These are phyloP conservation scores for Jatropha multifida DNA, from an alignment of 441 rosid species.

Conservation along the genomic window DNA sequence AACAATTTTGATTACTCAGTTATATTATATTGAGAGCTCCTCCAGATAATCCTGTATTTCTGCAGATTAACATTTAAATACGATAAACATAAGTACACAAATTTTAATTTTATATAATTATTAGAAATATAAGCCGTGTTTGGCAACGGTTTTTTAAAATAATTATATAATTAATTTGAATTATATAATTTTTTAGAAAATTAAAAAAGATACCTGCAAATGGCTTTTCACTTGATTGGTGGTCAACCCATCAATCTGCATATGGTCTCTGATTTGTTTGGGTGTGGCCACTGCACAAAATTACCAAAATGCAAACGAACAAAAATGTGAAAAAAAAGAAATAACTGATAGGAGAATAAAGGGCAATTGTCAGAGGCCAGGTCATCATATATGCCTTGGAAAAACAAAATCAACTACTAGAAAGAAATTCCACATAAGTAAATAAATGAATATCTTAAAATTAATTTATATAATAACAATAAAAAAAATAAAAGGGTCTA, in stretches of 20 bases:
- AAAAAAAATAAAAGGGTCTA: background rate
- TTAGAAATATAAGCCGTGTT: too few relatives aligned
- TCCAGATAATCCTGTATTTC: too few relatives aligned
- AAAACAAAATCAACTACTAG: background rate
- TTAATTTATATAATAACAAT: background rate
- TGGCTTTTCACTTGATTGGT: slow-evolving; percentile 21
- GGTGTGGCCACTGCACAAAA: slow-evolving; percentile 20
- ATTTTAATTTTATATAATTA: too few relatives aligned
- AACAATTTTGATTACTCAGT: too few relatives aligned
- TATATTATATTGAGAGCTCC: too few relatives aligned
- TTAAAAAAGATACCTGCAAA: background rate
- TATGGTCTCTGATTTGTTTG: slow-evolving; percentile 11
- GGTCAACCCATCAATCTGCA: slow-evolving; percentile 20
- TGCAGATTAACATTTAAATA: too few relatives aligned
- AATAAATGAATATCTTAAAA: background rate
- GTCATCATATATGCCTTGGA: background rate
- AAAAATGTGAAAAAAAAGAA: background rate
- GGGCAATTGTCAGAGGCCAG: background rate
- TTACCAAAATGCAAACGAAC: background rate
- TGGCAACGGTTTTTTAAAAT: too few relatives aligned
- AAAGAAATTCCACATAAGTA: background rate
- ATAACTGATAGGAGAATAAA: background rate
- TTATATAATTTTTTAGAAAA: background rate
- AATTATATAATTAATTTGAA: too few relatives aligned
- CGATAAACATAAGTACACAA: too few relatives aligned